These are phyloP conservation scores for Vanrija humicola DNA, from an alignment of 1,284 basidiomycete species.

Conservation along the genomic window DNA sequence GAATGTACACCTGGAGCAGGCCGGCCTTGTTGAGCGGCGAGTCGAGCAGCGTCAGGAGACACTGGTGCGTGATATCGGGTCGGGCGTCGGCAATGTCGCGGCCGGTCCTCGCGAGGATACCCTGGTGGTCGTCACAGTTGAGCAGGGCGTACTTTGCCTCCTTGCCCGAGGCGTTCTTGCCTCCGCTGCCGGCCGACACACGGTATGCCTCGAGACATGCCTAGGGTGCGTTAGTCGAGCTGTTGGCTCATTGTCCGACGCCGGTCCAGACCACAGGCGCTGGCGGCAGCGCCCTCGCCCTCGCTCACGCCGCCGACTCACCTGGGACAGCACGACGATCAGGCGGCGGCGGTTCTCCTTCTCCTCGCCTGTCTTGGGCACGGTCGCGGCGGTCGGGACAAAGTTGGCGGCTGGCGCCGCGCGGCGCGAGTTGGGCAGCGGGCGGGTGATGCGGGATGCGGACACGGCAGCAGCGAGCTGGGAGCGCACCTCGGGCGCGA, in stretches of 20 bases:
- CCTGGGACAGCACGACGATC: constrained; percentile 72
- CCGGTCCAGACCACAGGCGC: neutral
- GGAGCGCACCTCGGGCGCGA: constrained; percentile 11
- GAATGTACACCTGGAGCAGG: constrained; percentile 94
- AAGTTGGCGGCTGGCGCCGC: constrained; percentile 32
- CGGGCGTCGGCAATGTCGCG: constrained; percentile 96
- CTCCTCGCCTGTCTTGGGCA: constrained; percentile 59
- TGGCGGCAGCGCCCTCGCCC: constrained; percentile 47
- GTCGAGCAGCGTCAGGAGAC: constrained; percentile 91
- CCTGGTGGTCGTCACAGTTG: constrained; percentile 99
- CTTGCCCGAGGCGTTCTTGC: constrained; percentile 53
- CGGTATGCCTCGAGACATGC: constrained; percentile 96
- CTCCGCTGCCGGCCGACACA: constrained; percentile 59
- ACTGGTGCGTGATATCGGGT: constrained; percentile 99
- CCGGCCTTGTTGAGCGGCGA: constrained; percentile 98
- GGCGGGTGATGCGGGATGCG: constrained; percentile 35
- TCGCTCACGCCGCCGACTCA: constrained; percentile 19
- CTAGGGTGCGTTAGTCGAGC: constrained; percentile 48
- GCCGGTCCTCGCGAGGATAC: constrained; percentile 94
- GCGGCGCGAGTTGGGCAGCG: constrained; percentile 34
- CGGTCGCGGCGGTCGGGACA: constrained; percentile 57
- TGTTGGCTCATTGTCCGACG: too few species aligned
- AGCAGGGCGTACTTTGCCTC: constrained; percentile 95
- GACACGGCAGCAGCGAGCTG: constrained; percentile 26
- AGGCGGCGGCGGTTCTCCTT: constrained; percentile 66